phyloP scores from a whole-genome alignment of 345 rosid genomes.

The Brassica rapa region DNA sequence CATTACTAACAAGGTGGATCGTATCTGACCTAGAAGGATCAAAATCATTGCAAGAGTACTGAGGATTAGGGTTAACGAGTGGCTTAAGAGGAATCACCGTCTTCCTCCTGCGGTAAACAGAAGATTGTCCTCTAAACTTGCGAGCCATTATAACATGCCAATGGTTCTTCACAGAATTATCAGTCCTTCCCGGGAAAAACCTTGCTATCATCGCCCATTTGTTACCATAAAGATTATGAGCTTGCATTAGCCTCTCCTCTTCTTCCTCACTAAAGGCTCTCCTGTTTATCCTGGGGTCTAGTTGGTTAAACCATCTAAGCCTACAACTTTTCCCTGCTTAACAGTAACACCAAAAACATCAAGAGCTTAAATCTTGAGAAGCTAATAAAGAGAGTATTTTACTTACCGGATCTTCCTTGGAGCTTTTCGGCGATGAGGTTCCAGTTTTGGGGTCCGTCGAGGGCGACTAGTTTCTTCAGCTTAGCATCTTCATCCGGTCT shows the following conservation, averaged over 20 bases:
- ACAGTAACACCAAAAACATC: slow-evolving; percentile 1
- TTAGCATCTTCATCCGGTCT: slow-evolving; percentile 85
- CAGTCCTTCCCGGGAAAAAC: slow-evolving; percentile 46
- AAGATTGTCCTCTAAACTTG: slow-evolving; percentile 41
- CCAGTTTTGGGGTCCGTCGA: slow-evolving; percentile 94
- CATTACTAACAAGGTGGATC: slow-evolving; percentile 19
- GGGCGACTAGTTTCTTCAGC: slow-evolving; percentile 75
- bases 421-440: slow-evolving; percentile 85
- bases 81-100: slow-evolving; percentile 22
- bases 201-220: slow-evolving; percentile 49
- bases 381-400: neutral
- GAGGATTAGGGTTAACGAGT: slow-evolving; percentile 11
- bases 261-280: slow-evolving; percentile 43
- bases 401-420: slow-evolving; percentile 83
- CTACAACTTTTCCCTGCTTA: slow-evolving; percentile 44
- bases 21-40: slow-evolving; percentile 16
- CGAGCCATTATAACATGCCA: slow-evolving; percentile 48
- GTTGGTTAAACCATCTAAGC: slow-evolving; percentile 45
- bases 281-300: slow-evolving; percentile 42
- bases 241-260: slow-evolving; percentile 41
- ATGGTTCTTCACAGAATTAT: slow-evolving; percentile 46
- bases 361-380: neutral
- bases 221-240: slow-evolving; percentile 44
- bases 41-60: slow-evolving; percentile 3
- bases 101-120: slow-evolving; percentile 34